Percentiles rank a stretch among this genome's conserved stretches.
phyloP scores from a whole-genome alignment of 805 yeast genomes.

The Metschnikowia anglica region DNA sequence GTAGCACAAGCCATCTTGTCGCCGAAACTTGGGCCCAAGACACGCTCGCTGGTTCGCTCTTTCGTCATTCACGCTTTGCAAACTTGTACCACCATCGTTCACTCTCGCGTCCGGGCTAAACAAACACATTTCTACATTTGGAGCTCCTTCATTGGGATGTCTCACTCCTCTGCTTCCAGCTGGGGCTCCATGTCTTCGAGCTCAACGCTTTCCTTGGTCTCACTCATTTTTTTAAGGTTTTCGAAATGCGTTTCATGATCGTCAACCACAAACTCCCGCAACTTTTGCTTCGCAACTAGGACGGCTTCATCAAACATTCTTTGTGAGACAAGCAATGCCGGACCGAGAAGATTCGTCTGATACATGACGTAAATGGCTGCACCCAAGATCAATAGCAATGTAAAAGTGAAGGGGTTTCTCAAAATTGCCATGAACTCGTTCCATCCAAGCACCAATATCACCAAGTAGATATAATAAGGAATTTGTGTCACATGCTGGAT shows the following conservation, averaged over 20 bases:
- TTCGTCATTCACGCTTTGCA: too few species aligned
- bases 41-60: too few species aligned
- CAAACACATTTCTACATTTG: too few species aligned
- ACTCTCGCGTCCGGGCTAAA: too few species aligned
- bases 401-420: conserved; percentile 80
- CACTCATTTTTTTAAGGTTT: conserved; percentile 19
- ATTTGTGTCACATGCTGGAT: conserved; percentile 74
- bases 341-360: conserved; percentile 71
- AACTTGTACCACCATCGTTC: too few species aligned
- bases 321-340: conserved; percentile 60
- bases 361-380: conserved; percentile 69
- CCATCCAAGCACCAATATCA: conserved; percentile 85
- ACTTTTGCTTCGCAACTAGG: conserved; percentile 55
- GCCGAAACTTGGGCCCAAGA: too few species aligned
- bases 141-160: not conserved
- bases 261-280: conserved; percentile 59
- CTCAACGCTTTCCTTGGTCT: conserved; percentile 20
- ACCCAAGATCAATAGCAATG: conserved; percentile 54
- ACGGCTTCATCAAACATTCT: conserved; percentile 58
- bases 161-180: conserved; percentile 2
- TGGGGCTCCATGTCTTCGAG: conserved; percentile 17
- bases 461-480: conserved; percentile 76
- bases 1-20: too few species aligned
- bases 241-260: conserved; percentile 36
- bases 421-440: conserved; percentile 88